A percentile compares a stretch with the other conserved stretches of the same genome.
phyloP scores from a whole-genome alignment of 768 basidiomycete genomes.

The Lentinula sp. region DNA sequence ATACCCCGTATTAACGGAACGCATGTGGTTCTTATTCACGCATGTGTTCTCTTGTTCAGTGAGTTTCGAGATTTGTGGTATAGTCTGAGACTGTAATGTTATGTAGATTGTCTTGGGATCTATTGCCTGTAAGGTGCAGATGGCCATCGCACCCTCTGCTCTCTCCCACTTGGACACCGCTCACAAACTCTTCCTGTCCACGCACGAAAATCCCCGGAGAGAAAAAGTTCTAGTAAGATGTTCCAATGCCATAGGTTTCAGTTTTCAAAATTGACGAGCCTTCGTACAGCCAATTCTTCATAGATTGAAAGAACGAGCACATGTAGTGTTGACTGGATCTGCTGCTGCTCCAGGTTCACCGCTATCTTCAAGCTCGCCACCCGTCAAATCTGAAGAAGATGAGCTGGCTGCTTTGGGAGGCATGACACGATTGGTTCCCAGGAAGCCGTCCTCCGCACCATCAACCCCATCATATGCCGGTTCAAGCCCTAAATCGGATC shows the following conservation, averaged over 20 bases:
- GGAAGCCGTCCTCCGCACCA: constrained; percentile 39
- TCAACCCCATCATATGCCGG: constrained; percentile 37
- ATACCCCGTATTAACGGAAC: constrained; percentile 58
- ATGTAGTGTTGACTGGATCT: constrained; percentile 29
- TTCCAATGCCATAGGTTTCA: not conserved
- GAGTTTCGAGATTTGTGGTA: constrained; percentile 14
- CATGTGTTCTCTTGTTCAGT: constrained; percentile 72
- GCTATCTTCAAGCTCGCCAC: constrained; percentile 15
- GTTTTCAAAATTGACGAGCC: constrained; percentile 1
- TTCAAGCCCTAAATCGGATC: constrained; percentile 38
- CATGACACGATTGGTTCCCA: constrained; percentile 55
- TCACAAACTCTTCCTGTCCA: constrained; percentile 47
- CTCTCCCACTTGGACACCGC: constrained; percentile 65
- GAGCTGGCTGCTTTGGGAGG: constrained; percentile 58
- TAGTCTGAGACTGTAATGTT: constrained; percentile 4
- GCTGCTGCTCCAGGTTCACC: not conserved
- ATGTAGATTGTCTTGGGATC: constrained; percentile 62
- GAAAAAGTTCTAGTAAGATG: constrained; percentile 54
- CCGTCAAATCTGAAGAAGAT: constrained; percentile 55
- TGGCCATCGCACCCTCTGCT: constrained; percentile 62
- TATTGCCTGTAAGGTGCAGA: constrained; percentile 57
- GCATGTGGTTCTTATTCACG: constrained; percentile 70
- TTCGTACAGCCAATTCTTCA: constrained; percentile 50
- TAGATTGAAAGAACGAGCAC: constrained; percentile 50
- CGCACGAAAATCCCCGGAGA: constrained; percentile 46